Evolutionary conservation across 805 yeast genomes (phyloP).

Genomic region (Monosporozyma solicola): DNA sequence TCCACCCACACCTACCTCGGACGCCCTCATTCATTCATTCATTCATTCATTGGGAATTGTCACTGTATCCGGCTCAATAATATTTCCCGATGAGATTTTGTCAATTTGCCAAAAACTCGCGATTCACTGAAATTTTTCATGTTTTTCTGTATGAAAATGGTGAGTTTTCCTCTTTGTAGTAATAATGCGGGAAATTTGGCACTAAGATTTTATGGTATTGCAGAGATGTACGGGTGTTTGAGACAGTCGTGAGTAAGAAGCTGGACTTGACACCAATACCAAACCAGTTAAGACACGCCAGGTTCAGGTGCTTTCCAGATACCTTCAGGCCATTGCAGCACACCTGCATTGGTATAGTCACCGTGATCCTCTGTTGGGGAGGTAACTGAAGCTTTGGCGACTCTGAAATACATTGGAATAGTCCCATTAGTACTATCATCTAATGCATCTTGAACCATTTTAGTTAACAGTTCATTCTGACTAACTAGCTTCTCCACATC

Average conservation of each 20-base stretch:
- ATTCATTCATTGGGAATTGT: neutral
- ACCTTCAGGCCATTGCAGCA: constrained; percentile 52
- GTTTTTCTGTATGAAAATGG: neutral
- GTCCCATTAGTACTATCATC: constrained; percentile 19
- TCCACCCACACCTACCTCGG: neutral
- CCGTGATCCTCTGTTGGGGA: constrained; percentile 35
- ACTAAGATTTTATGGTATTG: too few species aligned
- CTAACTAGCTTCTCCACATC: constrained; percentile 32
- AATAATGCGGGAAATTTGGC: neutral
- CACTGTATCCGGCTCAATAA: neutral
- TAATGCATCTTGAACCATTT: constrained; percentile 29
- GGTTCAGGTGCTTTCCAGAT: constrained; percentile 41
- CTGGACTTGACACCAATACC: neutral
- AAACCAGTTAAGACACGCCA: constrained; percentile 37
- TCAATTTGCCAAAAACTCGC: neutral
- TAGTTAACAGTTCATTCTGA: constrained; percentile 23
- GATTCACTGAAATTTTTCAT: neutral
- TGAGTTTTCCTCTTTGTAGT: neutral
- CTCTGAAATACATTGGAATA: constrained; percentile 39
- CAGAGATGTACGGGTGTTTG: neutral
- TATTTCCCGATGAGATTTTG: neutral
- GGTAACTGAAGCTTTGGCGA: constrained; percentile 42
- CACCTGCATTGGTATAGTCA: constrained; percentile 60
- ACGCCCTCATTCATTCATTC: neutral
- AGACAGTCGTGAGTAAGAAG: neutral